Evolutionary conservation across 2,329 filamentous ascomycete genomes (phyloP).

Genomic region (Diplocarpon rosae): DNA sequence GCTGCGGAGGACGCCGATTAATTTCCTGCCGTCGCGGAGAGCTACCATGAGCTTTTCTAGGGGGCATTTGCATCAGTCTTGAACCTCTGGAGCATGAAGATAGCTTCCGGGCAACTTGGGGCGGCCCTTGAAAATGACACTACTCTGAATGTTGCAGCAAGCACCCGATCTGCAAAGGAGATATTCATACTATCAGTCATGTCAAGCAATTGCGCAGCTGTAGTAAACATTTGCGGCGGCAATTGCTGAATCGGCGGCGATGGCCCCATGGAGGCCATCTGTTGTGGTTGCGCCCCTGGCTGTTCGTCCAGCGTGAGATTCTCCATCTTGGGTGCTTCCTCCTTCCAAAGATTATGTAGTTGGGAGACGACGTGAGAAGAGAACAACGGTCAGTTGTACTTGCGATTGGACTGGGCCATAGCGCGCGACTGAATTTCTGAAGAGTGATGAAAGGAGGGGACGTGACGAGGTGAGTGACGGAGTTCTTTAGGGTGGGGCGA

Average conservation of each 20-base stretch:
- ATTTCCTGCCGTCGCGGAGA: constrained; percentile 84
- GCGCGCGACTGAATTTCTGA: background rate
- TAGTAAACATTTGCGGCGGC: constrained; percentile 96
- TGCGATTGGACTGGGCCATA: constrained; percentile 5
- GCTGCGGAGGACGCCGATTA: constrained; percentile 82
- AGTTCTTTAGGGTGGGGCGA: background rate
- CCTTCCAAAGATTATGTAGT: background rate
- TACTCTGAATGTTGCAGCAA: background rate
- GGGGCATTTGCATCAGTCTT: background rate
- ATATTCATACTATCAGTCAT: constrained; percentile 80
- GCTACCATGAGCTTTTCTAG: constrained; percentile 89
- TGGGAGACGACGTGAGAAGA: background rate
- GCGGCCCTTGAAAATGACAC: background rate
- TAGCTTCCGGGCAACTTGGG: background rate
- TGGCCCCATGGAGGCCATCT: constrained; percentile 11
- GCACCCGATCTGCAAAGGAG: constrained; percentile 1
- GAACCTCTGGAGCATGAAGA: background rate
- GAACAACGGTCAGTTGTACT: constrained; percentile 1
- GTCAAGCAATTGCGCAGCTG: constrained; percentile 87
- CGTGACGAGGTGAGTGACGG: constrained; percentile 3
- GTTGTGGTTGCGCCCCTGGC: constrained; percentile 17
- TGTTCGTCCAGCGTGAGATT: constrained; percentile 40
- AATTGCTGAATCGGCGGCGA: constrained; percentile 44
- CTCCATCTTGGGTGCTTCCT: constrained; percentile 35
- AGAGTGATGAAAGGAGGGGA: background rate